Evolutionary conservation across 2,329 filamentous ascomycete species (phyloP).

Genomic region (Hawksworthiomyces lignivorus): DNA sequence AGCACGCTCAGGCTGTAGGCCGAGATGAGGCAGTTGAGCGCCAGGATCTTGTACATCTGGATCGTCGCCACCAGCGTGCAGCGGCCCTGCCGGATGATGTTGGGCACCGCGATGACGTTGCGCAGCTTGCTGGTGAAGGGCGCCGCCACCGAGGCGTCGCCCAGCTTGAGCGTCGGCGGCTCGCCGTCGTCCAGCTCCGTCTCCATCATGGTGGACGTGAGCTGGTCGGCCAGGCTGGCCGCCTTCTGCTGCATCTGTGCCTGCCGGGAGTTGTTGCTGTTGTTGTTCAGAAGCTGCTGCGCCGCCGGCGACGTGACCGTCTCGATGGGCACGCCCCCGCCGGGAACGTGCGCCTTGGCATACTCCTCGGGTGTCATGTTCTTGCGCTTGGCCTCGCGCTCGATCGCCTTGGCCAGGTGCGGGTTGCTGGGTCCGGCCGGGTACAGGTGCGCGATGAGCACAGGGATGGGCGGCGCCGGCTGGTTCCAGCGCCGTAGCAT

Average conservation of each 20-base stretch:
- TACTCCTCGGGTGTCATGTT: conserved; percentile 55
- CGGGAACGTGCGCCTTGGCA: conserved; percentile 32
- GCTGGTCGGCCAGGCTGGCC: conserved; percentile 73
- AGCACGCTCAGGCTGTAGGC: conserved; percentile 95
- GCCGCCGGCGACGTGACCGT: conserved; percentile 62
- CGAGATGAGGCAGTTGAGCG: conserved; percentile 93
- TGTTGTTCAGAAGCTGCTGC: conserved; percentile 44
- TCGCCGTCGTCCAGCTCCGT: conserved; percentile 80
- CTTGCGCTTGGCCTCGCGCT: conserved; percentile 76
- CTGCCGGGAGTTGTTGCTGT: conserved; percentile 40
- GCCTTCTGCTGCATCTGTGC: conserved; percentile 63
- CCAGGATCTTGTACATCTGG: conserved; percentile 99
- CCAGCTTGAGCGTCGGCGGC: conserved; percentile 91
- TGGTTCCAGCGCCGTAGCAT: conserved; percentile 96
- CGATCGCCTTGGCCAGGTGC: conserved; percentile 87
- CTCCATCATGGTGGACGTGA: conserved; percentile 84
- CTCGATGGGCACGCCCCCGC: conserved; percentile 47
- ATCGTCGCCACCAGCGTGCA: conserved; percentile 98
- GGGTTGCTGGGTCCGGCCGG: conserved; percentile 86
- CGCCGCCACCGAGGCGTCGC: conserved; percentile 92
- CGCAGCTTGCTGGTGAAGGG: conserved; percentile 97
- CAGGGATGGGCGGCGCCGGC: conserved; percentile 82
- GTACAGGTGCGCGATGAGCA: conserved; percentile 87
- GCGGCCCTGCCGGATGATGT: conserved; percentile 95
- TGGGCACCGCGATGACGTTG: conserved; percentile 93